A percentile compares a stretch with the other conserved stretches of the same genome.
phyloP scores from a whole-genome alignment of 495 filamentous ascomycete species.

The Sordaria brevicollis region DNA sequence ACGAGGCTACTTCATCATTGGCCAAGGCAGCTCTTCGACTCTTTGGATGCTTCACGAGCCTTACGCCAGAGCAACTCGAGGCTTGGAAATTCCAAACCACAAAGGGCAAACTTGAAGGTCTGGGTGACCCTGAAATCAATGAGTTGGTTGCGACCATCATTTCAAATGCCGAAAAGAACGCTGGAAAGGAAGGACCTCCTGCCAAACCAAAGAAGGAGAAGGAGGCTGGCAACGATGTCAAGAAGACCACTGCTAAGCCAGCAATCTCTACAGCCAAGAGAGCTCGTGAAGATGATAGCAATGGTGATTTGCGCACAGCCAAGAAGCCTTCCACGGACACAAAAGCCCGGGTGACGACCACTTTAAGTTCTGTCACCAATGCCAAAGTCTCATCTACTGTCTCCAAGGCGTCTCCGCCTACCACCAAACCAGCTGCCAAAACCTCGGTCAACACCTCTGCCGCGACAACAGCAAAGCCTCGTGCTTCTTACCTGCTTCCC shows the following conservation, averaged over 20 bases:
- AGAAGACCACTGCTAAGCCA: constrained; percentile 4
- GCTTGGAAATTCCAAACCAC: constrained; percentile 59
- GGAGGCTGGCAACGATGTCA: background rate
- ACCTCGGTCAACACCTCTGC: constrained; percentile 14
- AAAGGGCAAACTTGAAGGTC: constrained; percentile 52
- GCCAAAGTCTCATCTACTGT: constrained; percentile 2
- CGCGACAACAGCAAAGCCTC: constrained; percentile 13
- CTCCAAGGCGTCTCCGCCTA: constrained; percentile 8
- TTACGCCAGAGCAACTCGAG: constrained; percentile 49
- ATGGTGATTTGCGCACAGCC: constrained; percentile 20
- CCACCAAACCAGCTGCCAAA: constrained; percentile 15
- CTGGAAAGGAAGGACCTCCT: constrained; percentile 10
- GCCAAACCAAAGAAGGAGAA: constrained; percentile 12
- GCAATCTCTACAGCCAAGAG: constrained; percentile 12
- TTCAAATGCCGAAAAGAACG: constrained; percentile 25
- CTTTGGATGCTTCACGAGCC: constrained; percentile 49
- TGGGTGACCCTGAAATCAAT: constrained; percentile 53
- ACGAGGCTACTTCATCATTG: constrained; percentile 54
- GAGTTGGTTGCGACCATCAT: constrained; percentile 25
- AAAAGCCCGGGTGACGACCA: background rate
- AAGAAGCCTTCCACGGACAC: constrained; percentile 31
- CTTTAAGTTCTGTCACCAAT: constrained; percentile 5
- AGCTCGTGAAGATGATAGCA: constrained; percentile 27
- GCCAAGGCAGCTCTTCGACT: constrained; percentile 56
- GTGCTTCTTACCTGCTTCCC: constrained; percentile 19